Base-by-base conservation (phyloP, 345 rosid species). In the Linum usitatissimum region DNA sequence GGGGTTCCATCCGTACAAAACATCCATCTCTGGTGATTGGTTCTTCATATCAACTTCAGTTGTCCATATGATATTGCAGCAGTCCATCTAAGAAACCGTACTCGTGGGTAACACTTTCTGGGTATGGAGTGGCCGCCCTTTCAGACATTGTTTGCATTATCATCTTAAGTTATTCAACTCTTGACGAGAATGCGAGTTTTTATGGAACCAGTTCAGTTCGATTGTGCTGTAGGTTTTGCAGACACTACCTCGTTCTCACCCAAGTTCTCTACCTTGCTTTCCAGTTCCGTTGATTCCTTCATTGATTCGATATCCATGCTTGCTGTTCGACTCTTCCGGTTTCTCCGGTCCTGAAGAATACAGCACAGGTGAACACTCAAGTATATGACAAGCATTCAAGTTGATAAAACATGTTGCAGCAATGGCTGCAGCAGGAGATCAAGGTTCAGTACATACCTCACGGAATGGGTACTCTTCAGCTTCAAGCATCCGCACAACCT, bases 401-500 rank as follows among this genome's bases (percentile, higher is more conserved):
- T 23, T 23, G 38, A 34, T 34, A 34, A 34, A 34, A 34, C 38
- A 23, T 23, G 28, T 23, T 23, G 28, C 28, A 40, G 48, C 48
- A 40, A 40, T 23, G 28, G 48, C 48, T 40, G 13, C 48, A 0
- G 17, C 23, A 55, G 30, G 18, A 9, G 12, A 57, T 10, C 31
- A 18, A 53, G 13, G 31, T 7, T 40, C 55, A 42, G 20, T 10
- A 5, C 66, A 36, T 79, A 89, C 98, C 97, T 87, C 93, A 17
- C 84, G 90, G 68, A 79, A 80, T 38, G 97, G 93, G 71, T 81
- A 76, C 23, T 87, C 95, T 39, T 89, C 93, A 23, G 88, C 81
- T 76, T 92, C 97, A 61, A 92, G 95, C 97, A 92, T 89, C 13
- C 72, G 80, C 6, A 80, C 93, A 54, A 89, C 86, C 64, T 87